phyloP scores from a whole-genome alignment of 371 early-diverging fungal genomes.

The Funneliformis caledonium region DNA sequence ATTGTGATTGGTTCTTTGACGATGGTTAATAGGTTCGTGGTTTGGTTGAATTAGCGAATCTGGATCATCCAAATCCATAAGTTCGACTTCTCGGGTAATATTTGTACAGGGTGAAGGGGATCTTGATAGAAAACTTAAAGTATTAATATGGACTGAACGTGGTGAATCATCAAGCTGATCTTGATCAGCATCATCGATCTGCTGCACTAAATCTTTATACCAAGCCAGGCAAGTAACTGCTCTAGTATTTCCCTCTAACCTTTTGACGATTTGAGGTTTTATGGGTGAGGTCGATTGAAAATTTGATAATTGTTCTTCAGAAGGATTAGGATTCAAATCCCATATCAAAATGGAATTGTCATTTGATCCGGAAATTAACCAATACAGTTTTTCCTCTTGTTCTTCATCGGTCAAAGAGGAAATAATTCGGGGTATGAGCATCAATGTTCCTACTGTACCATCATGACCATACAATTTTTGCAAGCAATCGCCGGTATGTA shows the following conservation, averaged over 20 bases:
- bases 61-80: conserved; percentile 13
- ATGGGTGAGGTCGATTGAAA: not conserved
- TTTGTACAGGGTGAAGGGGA: conserved; percentile 4
- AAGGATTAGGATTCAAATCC: conserved; percentile 68
- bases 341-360: conserved; percentile 95
- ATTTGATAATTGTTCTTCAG: not conserved
- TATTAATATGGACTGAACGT: not conserved
- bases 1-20: not conserved
- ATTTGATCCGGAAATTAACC: conserved; percentile 90
- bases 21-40: not conserved
- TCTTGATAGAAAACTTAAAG: not conserved
- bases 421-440: not conserved
- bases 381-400: conserved; percentile 55
- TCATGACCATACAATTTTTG: conserved; percentile 81
- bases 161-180: not conserved
- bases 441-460: conserved; percentile 70
- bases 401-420: conserved; percentile 86
- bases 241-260: conserved; percentile 20
- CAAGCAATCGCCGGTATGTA: conserved; percentile 77
- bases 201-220: conserved; percentile 12
- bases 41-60: not conserved
- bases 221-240: conserved; percentile 24
- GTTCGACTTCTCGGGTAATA: not conserved
- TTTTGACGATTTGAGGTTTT: conserved; percentile 11
- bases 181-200: not conserved